These are phyloP conservation scores for Pythium apleroticum DNA, from an alignment of 352 stramenopile species.

Conservation along the genomic window DNA sequence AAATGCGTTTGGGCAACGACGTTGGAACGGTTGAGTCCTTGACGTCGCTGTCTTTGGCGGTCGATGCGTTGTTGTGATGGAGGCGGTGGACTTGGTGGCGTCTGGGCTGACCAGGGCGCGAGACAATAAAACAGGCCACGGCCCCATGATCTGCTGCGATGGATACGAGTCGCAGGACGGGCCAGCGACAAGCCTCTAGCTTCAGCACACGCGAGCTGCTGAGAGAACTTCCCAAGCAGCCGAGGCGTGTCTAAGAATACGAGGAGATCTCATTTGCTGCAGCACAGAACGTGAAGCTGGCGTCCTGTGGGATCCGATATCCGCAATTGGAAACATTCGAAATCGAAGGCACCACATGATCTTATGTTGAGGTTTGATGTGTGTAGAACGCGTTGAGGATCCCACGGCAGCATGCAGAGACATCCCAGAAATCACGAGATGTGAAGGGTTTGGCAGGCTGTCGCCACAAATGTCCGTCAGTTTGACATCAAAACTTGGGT, in stretches of 20 bases:
- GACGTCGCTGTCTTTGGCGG: neutral
- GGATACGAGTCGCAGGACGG: conserved; percentile 3
- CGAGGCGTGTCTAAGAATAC: neutral
- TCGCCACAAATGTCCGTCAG: no score
- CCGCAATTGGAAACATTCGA: conserved; percentile 8
- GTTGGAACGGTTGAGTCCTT: neutral
- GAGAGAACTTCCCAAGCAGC: neutral
- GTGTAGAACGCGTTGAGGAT: no score
- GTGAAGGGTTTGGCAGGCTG: no score
- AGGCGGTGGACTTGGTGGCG: neutral
- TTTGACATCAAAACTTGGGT: no score
- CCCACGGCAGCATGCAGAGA: no score
- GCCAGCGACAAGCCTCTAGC: neutral
- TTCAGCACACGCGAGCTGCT: no score
- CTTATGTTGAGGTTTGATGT: conserved; percentile 8
- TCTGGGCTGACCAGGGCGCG: conserved; percentile 24
- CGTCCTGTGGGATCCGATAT: conserved; percentile 2
- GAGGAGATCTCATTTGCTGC: conserved; percentile 1
- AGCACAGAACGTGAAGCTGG: conserved; percentile 1
- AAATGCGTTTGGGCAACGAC: conserved; percentile 17
- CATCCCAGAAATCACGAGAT: no score
- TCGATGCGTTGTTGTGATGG: neutral
- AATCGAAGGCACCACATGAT: neutral
- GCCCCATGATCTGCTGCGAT: conserved; percentile 2
- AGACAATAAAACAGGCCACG: conserved; percentile 9